Conservation (phyloP, 2,329 filamentous ascomycete species). For the Herpotrichia juniperi region DNA sequence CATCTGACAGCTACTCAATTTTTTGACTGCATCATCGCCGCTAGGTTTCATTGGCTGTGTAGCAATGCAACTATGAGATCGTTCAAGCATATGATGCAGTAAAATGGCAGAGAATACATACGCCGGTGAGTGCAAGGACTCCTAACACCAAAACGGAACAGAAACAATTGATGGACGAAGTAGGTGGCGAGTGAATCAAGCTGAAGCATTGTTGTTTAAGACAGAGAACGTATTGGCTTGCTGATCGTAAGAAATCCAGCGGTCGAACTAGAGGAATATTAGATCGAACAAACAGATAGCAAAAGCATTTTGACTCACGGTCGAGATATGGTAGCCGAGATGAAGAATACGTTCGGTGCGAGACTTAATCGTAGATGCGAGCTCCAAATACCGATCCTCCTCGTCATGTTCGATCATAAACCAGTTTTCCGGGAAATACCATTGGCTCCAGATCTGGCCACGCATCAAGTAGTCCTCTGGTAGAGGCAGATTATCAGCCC, state of each 20-base stretch:
- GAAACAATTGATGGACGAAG: too few relatives aligned
- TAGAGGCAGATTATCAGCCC: slow-evolving; percentile 59
- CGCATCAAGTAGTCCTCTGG: slow-evolving; percentile 73
- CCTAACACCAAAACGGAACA: too few relatives aligned
- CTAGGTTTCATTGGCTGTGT: too few relatives aligned
- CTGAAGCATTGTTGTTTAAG: slow-evolving; percentile 8
- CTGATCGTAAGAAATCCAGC: slow-evolving; percentile 38
- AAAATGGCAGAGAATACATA: too few relatives aligned
- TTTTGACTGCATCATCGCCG: too few relatives aligned
- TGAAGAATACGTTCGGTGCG: slow-evolving; percentile 66
- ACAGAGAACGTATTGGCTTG: slow-evolving; percentile 34
- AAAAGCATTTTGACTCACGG: slow-evolving; percentile 26
- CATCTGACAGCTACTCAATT: too few relatives aligned
- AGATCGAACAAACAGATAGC: slow-evolving; percentile 8
- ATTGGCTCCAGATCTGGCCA: slow-evolving; percentile 65
- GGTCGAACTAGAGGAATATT: slow-evolving; percentile 25
- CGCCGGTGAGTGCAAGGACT: too few relatives aligned
- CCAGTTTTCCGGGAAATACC: slow-evolving; percentile 65
- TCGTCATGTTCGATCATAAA: slow-evolving; percentile 69
- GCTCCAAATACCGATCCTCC: slow-evolving; percentile 70
- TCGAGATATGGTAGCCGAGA: slow-evolving; percentile 57
- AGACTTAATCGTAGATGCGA: slow-evolving; percentile 63
- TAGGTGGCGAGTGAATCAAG: slow-evolving; percentile 9
- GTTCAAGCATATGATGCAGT: too few relatives aligned
- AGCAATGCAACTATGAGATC: too few relatives aligned